A percentile compares a stretch with the other conserved stretches of the same genome.
Evolutionary conservation across 73 alveolate species (phyloP).

Genomic region (Blepharisma japonicum): DNA sequence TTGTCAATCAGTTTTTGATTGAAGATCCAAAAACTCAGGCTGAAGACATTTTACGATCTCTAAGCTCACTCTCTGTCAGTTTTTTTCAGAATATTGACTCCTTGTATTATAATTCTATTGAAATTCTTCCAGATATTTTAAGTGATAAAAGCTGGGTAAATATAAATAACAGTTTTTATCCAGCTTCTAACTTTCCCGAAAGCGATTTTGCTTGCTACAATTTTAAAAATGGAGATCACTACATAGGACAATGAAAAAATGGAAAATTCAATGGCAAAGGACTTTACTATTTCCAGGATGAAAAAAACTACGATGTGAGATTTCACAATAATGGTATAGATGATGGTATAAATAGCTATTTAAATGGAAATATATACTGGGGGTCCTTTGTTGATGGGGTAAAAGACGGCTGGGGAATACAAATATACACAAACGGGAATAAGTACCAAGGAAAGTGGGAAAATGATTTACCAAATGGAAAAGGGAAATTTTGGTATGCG

Average conservation of each 20-base stretch:
- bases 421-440: background rate
- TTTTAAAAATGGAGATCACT: background rate
- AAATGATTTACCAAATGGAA: slow-evolving; percentile 35
- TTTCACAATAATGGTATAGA: background rate
- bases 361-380: background rate
- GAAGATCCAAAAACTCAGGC: too few relatives aligned
- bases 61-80: too few relatives aligned
- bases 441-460: slow-evolving; percentile 21
- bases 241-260: background rate
- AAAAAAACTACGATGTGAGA: background rate
- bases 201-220: background rate
- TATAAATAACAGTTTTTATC: too few relatives aligned
- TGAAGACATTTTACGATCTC: too few relatives aligned
- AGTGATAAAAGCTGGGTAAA: too few relatives aligned
- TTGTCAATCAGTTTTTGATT: too few relatives aligned
- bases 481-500: slow-evolving; percentile 28
- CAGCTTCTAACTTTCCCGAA: too few relatives aligned
- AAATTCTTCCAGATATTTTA: too few relatives aligned
- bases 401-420: slow-evolving; percentile 29
- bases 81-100: too few relatives aligned
- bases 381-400: slow-evolving; percentile 32
- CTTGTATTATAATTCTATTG: too few relatives aligned
- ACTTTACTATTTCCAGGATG: background rate
- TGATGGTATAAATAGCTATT: background rate
- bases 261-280: background rate